Evolutionary conservation across 345 rosid genomes (phyloP), one percentile per base, ranked within the genome.

Genomic region (Draba incana): DNA sequence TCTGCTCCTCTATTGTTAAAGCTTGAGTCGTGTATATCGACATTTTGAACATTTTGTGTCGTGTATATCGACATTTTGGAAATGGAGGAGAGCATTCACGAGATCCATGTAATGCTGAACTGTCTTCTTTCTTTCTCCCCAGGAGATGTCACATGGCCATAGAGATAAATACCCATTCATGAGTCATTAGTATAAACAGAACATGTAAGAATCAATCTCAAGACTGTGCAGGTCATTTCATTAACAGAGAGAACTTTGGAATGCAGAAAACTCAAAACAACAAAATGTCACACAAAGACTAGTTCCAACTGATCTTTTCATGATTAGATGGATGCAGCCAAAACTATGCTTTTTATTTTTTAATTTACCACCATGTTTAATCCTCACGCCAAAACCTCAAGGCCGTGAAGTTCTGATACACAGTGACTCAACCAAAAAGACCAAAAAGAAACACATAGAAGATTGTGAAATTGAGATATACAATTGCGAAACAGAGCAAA

Each of bases 321-420:
- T 53, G 73, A 75, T 75, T 14, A 68, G 63, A 75, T 62, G 54
- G 69, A 50, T 47, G 4, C 27, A 33, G 45, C 35, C 41, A 68
- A 3, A 68, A 3, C 31, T 55, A 46, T 42, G 63, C 54, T 10
- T 53, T 10, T 3, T 15, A 61, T 62, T 28, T 46, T 75, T 0
- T 76, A 44, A 54, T 75, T 0, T 76, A 44, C 30, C 71, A 63
- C 30, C 30, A 43, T 76, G 75, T 70, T 76, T 70, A 76, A 76
- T 0, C 79, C 68, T 58, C 72, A 76, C 43, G 63, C 62, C 62
- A 38, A 55, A 56, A 62, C 2, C 70, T 70, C 62, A 63, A 0
- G 70, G 74, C 42, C 30, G 62, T 76, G 72, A 76, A 70, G 72
- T 65, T 76, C 76, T 76, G 79, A 76, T 76, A 70, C 68, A 71